phyloP scores from a whole-genome alignment of 2,329 filamentous ascomycete species.

The Arthrobotrys sphaeroides region DNA sequence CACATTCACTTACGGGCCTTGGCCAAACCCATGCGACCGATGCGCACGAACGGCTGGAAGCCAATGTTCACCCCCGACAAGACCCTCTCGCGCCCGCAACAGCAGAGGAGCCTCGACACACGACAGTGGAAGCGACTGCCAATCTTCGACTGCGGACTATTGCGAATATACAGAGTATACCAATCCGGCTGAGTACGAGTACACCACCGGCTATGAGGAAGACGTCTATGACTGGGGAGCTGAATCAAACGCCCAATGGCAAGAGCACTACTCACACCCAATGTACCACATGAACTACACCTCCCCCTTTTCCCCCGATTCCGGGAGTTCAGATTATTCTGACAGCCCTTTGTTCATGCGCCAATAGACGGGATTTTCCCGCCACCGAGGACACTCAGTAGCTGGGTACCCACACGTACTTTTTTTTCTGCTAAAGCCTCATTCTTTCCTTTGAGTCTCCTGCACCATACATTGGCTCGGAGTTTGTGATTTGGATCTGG shows the following conservation, averaged over 20 bases:
- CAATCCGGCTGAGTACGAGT: constrained; percentile 29
- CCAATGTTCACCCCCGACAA: constrained; percentile 45
- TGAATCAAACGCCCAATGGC: constrained; percentile 42
- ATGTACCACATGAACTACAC: constrained; percentile 49
- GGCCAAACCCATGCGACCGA: constrained; percentile 51
- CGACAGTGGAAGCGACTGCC: constrained; percentile 47
- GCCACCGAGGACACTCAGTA: constrained; percentile 16
- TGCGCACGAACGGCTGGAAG: constrained; percentile 48
- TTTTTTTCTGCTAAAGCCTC: constrained; percentile 14
- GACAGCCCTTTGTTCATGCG: constrained; percentile 42
- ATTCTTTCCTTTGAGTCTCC: constrained; percentile 33
- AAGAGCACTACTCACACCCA: constrained; percentile 47
- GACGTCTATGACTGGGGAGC: constrained; percentile 45
- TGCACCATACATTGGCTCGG: constrained; percentile 49
- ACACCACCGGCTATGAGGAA: constrained; percentile 47
- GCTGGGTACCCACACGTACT: constrained; percentile 12
- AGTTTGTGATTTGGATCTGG: constrained; percentile 32
- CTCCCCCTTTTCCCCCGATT: constrained; percentile 49
- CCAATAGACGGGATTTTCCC: constrained; percentile 39
- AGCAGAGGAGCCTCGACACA: constrained; percentile 44
- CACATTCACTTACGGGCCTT: constrained; percentile 47
- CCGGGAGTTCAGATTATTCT: constrained; percentile 52
- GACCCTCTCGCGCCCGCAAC: constrained; percentile 43
- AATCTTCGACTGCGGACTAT: constrained; percentile 39
- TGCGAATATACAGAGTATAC: constrained; percentile 37